Percentiles rank a stretch among this genome's conserved stretches.
These are phyloP conservation scores for Aureoboletus auriporus DNA, from an alignment of 768 basidiomycete species.

Conservation along the genomic window DNA sequence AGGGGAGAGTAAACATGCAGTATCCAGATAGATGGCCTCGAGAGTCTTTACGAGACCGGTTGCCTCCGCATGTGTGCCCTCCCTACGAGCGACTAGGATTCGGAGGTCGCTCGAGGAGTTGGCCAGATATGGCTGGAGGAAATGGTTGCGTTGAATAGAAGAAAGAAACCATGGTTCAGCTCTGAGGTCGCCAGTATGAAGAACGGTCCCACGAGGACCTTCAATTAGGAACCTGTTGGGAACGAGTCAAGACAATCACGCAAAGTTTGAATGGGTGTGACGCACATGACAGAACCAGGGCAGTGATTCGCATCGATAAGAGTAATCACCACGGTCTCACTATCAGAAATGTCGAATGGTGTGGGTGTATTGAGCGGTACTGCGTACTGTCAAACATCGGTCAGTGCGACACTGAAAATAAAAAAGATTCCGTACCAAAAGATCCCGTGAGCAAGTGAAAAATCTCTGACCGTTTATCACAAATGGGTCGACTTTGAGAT, in stretches of 20 bases:
- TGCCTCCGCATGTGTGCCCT: slow-evolving; percentile 20
- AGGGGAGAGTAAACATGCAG: slow-evolving; percentile 56
- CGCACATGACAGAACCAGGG: slow-evolving; percentile 89
- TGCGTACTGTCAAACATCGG: slow-evolving; percentile 39
- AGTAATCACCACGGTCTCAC: slow-evolving; percentile 66
- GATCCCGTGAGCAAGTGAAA: slow-evolving; percentile 57
- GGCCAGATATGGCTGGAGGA: slow-evolving; percentile 67
- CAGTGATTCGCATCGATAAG: slow-evolving; percentile 92
- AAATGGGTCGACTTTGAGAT: slow-evolving; percentile 57
- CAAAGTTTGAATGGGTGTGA: not conserved
- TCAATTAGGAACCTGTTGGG: slow-evolving; percentile 78
- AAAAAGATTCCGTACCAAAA: slow-evolving; percentile 26
- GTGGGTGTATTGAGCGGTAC: slow-evolving; percentile 65
- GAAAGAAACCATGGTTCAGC: slow-evolving; percentile 82
- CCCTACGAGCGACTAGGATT: slow-evolving; percentile 23
- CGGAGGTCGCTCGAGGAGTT: slow-evolving; percentile 19
- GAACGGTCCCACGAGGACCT: slow-evolving; percentile 60
- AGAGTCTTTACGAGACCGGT: slow-evolving; percentile 43
- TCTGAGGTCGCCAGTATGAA: slow-evolving; percentile 93
- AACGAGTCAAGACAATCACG: not conserved
- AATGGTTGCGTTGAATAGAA: slow-evolving; percentile 61
- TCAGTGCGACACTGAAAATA: not conserved
- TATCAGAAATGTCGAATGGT: slow-evolving; percentile 49
- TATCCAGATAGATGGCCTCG: slow-evolving; percentile 83
- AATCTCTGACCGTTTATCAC: slow-evolving; percentile 44